Percentiles rank a stretch among this genome's conserved stretches.
Conservation (phyloP, 805 yeast species). For the Maudiozyma saulgeensis region DNA sequence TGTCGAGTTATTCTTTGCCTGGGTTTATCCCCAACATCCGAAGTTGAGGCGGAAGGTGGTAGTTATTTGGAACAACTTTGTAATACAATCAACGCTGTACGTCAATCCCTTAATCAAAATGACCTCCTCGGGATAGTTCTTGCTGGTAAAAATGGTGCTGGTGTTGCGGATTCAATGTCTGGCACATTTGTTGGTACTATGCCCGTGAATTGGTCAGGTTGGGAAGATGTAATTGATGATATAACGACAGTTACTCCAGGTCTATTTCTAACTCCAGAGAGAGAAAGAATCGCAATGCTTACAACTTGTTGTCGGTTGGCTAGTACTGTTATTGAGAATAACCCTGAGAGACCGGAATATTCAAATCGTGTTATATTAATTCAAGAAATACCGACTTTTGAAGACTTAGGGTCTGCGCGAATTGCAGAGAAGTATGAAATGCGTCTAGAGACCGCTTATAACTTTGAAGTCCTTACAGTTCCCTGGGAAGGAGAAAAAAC, state of each 20-base stretch:
- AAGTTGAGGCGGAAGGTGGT: conserved; percentile 23
- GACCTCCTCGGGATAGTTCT: conserved; percentile 42
- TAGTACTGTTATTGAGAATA: conserved; percentile 2
- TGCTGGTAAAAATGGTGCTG: conserved; percentile 37
- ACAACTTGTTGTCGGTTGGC: conserved; percentile 19
- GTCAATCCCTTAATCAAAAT: conserved; percentile 20
- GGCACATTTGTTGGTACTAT: conserved; percentile 43
- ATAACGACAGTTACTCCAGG: not conserved
- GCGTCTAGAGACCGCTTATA: not conserved
- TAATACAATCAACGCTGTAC: conserved; percentile 1
- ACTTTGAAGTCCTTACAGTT: not conserved
- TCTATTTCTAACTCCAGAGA: conserved; percentile 12
- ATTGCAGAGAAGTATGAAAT: not conserved
- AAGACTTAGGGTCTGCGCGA: not conserved
- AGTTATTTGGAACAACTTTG: conserved; percentile 22
- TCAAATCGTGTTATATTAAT: not conserved
- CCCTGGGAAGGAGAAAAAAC: not conserved
- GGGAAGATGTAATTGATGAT: conserved; percentile 31
- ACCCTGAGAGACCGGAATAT: not conserved
- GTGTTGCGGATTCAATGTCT: conserved; percentile 21
- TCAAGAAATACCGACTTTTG: not conserved
- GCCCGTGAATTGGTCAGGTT: conserved; percentile 38
- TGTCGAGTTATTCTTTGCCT: conserved; percentile 36
- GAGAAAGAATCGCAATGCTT: conserved; percentile 13
- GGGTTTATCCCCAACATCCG: conserved; percentile 21